Base-by-base conservation (phyloP, 2,329 filamentous ascomycete genomes). In the Ploettnerulaceae sp. region DNA sequence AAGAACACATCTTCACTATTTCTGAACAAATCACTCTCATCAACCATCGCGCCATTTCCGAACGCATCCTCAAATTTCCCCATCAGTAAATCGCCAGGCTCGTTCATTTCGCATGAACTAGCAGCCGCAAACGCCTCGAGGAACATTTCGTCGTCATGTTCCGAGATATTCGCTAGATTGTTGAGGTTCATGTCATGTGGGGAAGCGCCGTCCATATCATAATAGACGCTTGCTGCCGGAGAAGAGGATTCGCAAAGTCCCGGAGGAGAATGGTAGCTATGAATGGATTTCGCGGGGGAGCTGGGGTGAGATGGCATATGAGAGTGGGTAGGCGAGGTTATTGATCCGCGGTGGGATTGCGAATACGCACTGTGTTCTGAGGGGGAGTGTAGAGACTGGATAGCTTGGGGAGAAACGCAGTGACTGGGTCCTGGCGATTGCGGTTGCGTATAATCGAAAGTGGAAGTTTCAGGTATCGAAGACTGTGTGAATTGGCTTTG, bases 191-290 rank as follows among this genome's bases (percentile, higher is more conserved):
- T 49, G 8, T 42, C 57, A 34, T 56, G 53, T 22, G 55, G 57
- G 5, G 55, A 55, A 20, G 32, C 35, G 12, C 21, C 48, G 29
- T 61, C 57, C 7, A 61, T 38, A 29, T 64, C 61, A 47, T 64
- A 64, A 36, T 57, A 59, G 38, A 59, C 51, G 33, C 57, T 61
- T 6, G 58, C 48, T 15, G 71, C 66, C 21, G 73, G 74, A 3
- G 78, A 81, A 11, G 76, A 76, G 17, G 77, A 77, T 49, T 77
- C 72, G n/a, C 77, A 80, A 22, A 82, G 72, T 51, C 76, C 77
- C 1, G 78, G 78, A 4, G 77, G 76, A 3, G 77, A 77, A 62
- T 74, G 76, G 62, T 72, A 76, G 63, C 75, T 60, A 21, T 62
- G 52, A 14, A 54, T 41, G 59, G 72, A 76, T 64, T 74, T 77